phyloP scores from a whole-genome alignment of 805 yeast genomes.

The Barnettozyma salicaria region DNA sequence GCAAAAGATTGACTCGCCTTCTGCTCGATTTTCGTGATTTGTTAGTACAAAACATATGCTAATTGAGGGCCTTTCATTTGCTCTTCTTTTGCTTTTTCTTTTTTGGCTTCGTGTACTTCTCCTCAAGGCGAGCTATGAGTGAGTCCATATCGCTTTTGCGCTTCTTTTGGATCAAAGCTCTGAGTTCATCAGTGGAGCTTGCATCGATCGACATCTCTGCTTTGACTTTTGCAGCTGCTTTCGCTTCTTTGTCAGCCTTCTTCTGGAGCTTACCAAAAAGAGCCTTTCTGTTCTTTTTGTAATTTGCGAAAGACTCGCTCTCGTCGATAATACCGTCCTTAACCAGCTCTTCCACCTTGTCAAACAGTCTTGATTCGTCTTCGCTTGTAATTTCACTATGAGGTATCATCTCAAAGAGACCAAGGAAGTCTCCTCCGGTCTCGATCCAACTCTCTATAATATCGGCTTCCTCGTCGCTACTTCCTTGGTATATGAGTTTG shows the following conservation, averaged over 20 bases:
- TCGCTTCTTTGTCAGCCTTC: constrained; percentile 55
- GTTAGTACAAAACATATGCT: background rate
- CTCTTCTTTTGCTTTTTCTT: constrained; percentile 33
- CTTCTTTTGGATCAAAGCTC: constrained; percentile 43
- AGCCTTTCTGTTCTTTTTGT: constrained; percentile 42
- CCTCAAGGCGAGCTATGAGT: constrained; percentile 42
- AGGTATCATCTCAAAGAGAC: constrained; percentile 67
- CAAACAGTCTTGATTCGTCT: constrained; percentile 58
- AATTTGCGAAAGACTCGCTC: constrained; percentile 43
- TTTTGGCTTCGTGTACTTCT: constrained; percentile 36
- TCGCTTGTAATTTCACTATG: constrained; percentile 58
- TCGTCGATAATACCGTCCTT: constrained; percentile 32
- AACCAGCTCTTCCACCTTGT: constrained; percentile 43
- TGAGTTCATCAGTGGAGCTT: constrained; percentile 36
- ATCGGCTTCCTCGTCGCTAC: constrained; percentile 56
- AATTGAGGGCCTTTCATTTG: too few species aligned
- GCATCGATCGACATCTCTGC: constrained; percentile 27
- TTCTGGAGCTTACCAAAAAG: constrained; percentile 44
- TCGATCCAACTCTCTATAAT: constrained; percentile 51
- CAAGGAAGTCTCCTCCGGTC: constrained; percentile 62
- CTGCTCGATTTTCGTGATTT: background rate
- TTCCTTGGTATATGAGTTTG: constrained; percentile 52
- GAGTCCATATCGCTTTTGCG: constrained; percentile 39
- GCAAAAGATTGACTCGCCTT: too few species aligned
- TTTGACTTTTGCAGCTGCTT: constrained; percentile 50